Conservation (phyloP, 768 basidiomycete genomes). For the Mycena metata region DNA sequence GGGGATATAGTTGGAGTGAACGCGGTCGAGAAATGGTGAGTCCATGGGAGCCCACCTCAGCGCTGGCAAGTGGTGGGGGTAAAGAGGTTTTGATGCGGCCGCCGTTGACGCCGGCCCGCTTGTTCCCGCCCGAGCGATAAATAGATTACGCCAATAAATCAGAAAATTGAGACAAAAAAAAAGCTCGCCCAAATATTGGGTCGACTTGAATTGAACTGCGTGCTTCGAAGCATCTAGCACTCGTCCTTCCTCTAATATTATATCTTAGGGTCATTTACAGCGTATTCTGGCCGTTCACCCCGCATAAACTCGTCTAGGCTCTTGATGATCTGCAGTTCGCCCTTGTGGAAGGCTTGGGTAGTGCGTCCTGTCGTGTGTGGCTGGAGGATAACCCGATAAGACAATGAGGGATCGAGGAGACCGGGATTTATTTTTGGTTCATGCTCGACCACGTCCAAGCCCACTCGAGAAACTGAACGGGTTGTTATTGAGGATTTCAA, state of each 20-base stretch:
- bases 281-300: conserved; percentile 19
- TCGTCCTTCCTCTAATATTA: neutral
- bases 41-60: too few relatives aligned
- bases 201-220: neutral
- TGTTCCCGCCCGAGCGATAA: too few relatives aligned
- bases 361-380: conserved; percentile 32
- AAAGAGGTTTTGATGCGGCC: too few relatives aligned
- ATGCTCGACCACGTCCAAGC: conserved; percentile 39
- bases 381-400: conserved; percentile 33
- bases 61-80: too few relatives aligned
- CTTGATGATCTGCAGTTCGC: conserved; percentile 27
- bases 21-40: too few relatives aligned
- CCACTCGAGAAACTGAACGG: conserved; percentile 33
- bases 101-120: too few relatives aligned
- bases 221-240: too few relatives aligned
- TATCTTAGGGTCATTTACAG: conserved; percentile 11
- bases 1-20: too few relatives aligned
- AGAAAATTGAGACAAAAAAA: too few relatives aligned
- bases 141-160: too few relatives aligned
- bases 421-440: conserved; percentile 39
- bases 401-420: conserved; percentile 33
- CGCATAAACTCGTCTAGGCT: conserved; percentile 33
- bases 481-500: too few relatives aligned
- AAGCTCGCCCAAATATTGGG: too few relatives aligned
- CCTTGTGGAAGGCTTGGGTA: conserved; percentile 18